Percentiles rank a stretch among this genome's conserved stretches.
phyloP scores from a whole-genome alignment of 23 red algal species.

The Gracilaria gracilis region DNA sequence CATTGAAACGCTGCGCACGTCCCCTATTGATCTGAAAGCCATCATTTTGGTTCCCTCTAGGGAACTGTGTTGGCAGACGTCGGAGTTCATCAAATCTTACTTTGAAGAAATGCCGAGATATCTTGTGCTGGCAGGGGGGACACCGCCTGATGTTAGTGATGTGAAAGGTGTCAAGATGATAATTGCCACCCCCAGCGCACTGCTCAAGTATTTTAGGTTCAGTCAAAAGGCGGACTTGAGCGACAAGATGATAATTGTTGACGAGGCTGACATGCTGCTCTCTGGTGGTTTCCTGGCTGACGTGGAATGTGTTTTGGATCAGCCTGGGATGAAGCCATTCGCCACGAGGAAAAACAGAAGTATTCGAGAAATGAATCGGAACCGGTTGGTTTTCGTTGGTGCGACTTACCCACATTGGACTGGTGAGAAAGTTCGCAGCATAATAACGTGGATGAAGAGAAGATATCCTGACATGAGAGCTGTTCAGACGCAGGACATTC shows the following conservation, averaged over 20 bases:
- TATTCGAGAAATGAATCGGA: slow-evolving; percentile 54
- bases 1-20: slow-evolving; percentile 55
- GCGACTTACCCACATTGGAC: slow-evolving; percentile 88
- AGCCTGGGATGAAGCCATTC: slow-evolving; percentile 76
- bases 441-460: slow-evolving; percentile 76
- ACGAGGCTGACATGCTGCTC: slow-evolving; percentile 95
- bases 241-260: slow-evolving; percentile 79
- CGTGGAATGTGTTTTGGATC: slow-evolving; percentile 75
- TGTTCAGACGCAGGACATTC: slow-evolving; percentile 70
- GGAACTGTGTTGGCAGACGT: slow-evolving; percentile 87
- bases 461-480: slow-evolving; percentile 72
- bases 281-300: slow-evolving; percentile 73
- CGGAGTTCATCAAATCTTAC: slow-evolving; percentile 40
- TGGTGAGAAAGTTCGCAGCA: slow-evolving; percentile 69
- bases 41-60: slow-evolving; percentile 92
- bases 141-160: slow-evolving; percentile 67
- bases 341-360: slow-evolving; percentile 63
- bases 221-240: slow-evolving; percentile 45
- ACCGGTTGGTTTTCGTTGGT: slow-evolving; percentile 77
- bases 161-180: slow-evolving; percentile 60
- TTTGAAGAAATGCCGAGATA: slow-evolving; percentile 52
- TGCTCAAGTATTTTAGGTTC: slow-evolving; percentile 72
- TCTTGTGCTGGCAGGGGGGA: slow-evolving; percentile 77
- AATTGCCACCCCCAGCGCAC: slow-evolving; percentile 83
- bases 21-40: slow-evolving; percentile 57